Base-by-base conservation (phyloP, 768 basidiomycete genomes). In the Cantharellus anzutake region DNA sequence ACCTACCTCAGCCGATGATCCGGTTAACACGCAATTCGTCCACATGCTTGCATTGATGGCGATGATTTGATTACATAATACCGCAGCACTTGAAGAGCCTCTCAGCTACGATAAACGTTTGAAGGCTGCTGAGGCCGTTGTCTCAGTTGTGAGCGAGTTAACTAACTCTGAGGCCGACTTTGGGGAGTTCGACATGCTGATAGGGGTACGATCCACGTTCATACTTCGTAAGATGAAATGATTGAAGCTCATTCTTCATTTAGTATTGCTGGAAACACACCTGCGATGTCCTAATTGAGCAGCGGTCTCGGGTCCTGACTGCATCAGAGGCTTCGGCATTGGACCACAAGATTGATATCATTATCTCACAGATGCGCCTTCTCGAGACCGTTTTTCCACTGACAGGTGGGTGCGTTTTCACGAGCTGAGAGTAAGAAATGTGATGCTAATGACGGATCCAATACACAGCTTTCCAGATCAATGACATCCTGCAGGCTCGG, bases 31-130 rank as follows among this genome's bases (percentile, higher is more conserved):
- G 29, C 61, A 53, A 16, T 41, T 57, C 50, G 56, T 63, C 35
- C 60, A 62, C 37, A 63, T 60, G 4, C 56, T 63, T 4, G 60
- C 55, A 5, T 48, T 56, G 41, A 42, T 48, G 29, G 62, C 62
- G 2, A 63, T 56, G 2, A 56, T 63, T 3, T 14, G 20, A n/a
- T 44, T 63, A 35, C 60, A 63, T 35, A 41, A 63, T 41, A 7
- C 42, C 40, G 56, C 40, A 5, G 56, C 56, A 11, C 37, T 7
- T 5, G 56, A 57, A 29, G 40, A 57, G 34, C 11, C 56, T 11
- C 14, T 40, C 34, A 40, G 34, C 34, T 57, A 57, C 40, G 40
- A 7, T 11, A 35, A 41, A 35, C 16, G 56, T 11, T 35, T 57
- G 40, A 29, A 41, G 11, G 56, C 56, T 57, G 56, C 56, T 7